Evolutionary conservation across 202 grass and related monocot genomes (phyloP), one percentile per base, ranked within the genome.

Genomic region (Panicum hallii): DNA sequence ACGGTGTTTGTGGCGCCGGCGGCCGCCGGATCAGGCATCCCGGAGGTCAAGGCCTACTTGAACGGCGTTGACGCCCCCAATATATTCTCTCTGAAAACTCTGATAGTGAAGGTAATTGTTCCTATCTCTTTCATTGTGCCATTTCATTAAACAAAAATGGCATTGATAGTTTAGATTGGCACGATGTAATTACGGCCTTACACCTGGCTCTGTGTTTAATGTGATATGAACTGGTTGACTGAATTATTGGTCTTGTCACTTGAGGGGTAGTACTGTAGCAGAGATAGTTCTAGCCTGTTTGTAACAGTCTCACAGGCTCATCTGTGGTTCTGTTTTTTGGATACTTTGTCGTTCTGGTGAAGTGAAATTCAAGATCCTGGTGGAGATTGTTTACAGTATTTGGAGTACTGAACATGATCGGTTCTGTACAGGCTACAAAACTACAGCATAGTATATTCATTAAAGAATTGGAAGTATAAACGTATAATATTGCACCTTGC

Each of bases 21-120:
- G 17, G 96, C 93, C 0, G 93, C 93, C 4, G 96, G 96, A 65
- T 99, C 96, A 3, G 96, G 96, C 36, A 99, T 99, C 49, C 93
- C 96, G 7, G 96, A 99, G 70, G 93, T 95, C 81, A 95, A 94
- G 86, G 91, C 93, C 45, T 99, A 99, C 80, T 41, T 99, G 78
- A 99, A 94, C 52, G 96, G 93, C 20, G 96, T 99, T 1, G 96
- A 99, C 75, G 96, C 91, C 2, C 93, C 96, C 11, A 83, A 90
- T 20, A 92, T 99, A 73, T 99, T 95, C 83, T 99, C 93, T 15
- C 82, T 94, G 17, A 90, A 89, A 80, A 99, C 96, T 45, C 79
- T 99, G 47, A 44, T 90, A 12, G 96, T 99, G 28, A 99, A 99
- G 93, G 96, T 99, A 83, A 8, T 34, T 15, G 32, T 57, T 70